phyloP scores from a whole-genome alignment of 805 yeast species.

The Kodamaea hsintzibuensis region DNA sequence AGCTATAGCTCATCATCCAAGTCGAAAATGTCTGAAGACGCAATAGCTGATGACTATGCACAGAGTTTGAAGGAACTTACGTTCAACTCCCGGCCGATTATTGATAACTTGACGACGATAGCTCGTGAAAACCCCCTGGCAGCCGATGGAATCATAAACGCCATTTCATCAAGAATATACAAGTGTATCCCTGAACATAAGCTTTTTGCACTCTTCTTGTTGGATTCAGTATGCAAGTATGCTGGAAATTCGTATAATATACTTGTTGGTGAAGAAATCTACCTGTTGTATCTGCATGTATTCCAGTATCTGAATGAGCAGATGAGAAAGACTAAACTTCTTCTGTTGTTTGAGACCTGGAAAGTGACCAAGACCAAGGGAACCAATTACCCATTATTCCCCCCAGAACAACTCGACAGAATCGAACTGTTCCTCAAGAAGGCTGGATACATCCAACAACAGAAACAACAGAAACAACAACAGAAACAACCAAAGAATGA shows the following conservation, averaged over 20 bases:
- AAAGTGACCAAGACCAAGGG: slow-evolving; percentile 58
- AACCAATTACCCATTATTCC: slow-evolving; percentile 71
- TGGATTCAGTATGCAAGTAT: slow-evolving; percentile 90
- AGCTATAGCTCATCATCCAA: neutral
- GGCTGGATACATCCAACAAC: slow-evolving; percentile 24
- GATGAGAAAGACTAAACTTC: slow-evolving; percentile 65
- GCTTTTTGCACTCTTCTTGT: slow-evolving; percentile 75
- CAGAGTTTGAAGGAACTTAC: slow-evolving; percentile 75
- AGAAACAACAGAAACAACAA: slow-evolving; percentile 4
- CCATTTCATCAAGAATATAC: slow-evolving; percentile 71
- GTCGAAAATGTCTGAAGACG: neutral
- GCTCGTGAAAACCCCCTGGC: slow-evolving; percentile 82
- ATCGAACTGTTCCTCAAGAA: slow-evolving; percentile 68
- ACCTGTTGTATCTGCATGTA: slow-evolving; percentile 69
- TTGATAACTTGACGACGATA: slow-evolving; percentile 75
- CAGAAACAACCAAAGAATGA: slow-evolving; percentile 5
- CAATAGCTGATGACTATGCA: slow-evolving; percentile 55
- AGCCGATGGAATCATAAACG: slow-evolving; percentile 76
- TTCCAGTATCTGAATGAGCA: slow-evolving; percentile 77
- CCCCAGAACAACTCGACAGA: slow-evolving; percentile 62
- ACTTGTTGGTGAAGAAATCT: slow-evolving; percentile 68
- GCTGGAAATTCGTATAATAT: slow-evolving; percentile 89
- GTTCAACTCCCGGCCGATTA: slow-evolving; percentile 87
- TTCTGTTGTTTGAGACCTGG: slow-evolving; percentile 87
- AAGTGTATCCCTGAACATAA: slow-evolving; percentile 82